These are phyloP conservation scores for Gynochthodes officinalis DNA, from an alignment of 257 asterid genomes.

Conservation along the genomic window DNA sequence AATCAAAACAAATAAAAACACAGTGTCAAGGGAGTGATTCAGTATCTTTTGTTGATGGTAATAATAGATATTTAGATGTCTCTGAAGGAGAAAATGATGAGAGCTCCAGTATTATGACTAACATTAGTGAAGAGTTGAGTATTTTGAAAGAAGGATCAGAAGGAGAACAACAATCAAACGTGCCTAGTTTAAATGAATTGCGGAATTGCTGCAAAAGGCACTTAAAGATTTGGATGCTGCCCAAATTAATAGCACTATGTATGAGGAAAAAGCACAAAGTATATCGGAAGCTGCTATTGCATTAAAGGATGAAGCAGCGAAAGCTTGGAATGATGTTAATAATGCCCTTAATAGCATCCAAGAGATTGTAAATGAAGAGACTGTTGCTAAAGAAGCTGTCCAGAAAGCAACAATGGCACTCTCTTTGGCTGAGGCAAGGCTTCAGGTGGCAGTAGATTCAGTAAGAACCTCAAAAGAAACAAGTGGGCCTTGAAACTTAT, in stretches of 20 bases:
- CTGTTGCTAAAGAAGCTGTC: slow-evolving; percentile 63
- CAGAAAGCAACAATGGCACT: slow-evolving; percentile 64
- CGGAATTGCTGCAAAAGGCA: slow-evolving; percentile 79
- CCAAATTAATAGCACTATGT: slow-evolving; percentile 61
- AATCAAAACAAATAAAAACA: slow-evolving; percentile 19
- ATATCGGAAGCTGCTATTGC: slow-evolving; percentile 92
- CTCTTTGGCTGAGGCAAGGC: slow-evolving; percentile 80
- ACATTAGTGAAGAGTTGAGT: slow-evolving; percentile 35
- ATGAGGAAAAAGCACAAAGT: slow-evolving; percentile 86
- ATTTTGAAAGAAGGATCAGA: slow-evolving; percentile 34
- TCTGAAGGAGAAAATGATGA: slow-evolving; percentile 35
- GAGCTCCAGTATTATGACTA: slow-evolving; percentile 15
- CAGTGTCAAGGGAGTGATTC: slow-evolving; percentile 91
- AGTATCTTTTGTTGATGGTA: slow-evolving; percentile 62
- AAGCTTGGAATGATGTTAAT: slow-evolving; percentile 61
- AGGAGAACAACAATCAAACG: slow-evolving; percentile 43
- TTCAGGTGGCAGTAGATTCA: slow-evolving; percentile 57
- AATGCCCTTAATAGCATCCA: slow-evolving; percentile 48
- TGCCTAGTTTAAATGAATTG: slow-evolving; percentile 66
- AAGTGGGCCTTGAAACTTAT: slow-evolving; percentile 23
- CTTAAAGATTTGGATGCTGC: slow-evolving; percentile 72
- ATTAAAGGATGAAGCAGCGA: slow-evolving; percentile 73
- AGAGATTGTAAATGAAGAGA: slow-evolving; percentile 68
- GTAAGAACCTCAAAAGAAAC: slow-evolving; percentile 38
- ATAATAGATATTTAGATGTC: slow-evolving; percentile 48